phyloP scores from a whole-genome alignment of 2,329 filamentous ascomycete genomes.

The Neonectria punicea region DNA sequence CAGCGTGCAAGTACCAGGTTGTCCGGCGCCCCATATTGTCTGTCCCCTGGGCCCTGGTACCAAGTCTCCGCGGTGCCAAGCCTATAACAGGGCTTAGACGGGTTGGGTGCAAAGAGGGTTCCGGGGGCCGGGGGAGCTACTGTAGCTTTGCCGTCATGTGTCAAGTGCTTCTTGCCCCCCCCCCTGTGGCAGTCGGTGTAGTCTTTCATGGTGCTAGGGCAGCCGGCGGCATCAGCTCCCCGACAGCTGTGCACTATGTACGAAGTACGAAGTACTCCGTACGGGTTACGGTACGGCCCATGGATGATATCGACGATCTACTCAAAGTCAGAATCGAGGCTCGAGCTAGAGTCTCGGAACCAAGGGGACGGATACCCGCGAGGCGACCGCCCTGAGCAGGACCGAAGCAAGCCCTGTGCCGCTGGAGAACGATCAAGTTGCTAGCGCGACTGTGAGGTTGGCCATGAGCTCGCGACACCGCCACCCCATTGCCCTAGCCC shows the following conservation, averaged over 20 bases:
- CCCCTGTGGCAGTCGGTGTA: constrained; percentile 31
- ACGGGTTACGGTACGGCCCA: constrained; percentile 3
- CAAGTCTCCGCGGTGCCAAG: constrained; percentile 33
- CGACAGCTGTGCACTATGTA: not conserved
- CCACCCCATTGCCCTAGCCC: constrained; percentile 37
- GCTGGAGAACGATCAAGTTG: constrained; percentile 30
- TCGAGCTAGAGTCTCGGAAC: constrained; percentile 16
- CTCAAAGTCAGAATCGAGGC: constrained; percentile 7
- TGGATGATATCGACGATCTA: constrained; percentile 7
- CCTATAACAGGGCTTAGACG: constrained; percentile 40
- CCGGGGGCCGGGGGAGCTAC: constrained; percentile 37
- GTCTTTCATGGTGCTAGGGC: constrained; percentile 12
- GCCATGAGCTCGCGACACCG: constrained; percentile 36
- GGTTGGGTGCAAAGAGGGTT: constrained; percentile 29
- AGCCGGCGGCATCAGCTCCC: not conserved
- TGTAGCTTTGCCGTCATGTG: constrained; percentile 39
- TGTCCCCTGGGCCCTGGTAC: constrained; percentile 35
- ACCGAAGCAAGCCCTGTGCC: constrained; percentile 31
- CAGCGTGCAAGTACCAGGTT: constrained; percentile 31
- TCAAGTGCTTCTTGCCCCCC: constrained; percentile 18
- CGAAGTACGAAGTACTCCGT: not conserved
- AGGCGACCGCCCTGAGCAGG: constrained; percentile 32
- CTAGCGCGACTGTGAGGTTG: constrained; percentile 36
- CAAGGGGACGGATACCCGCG: constrained; percentile 26
- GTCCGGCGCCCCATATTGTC: constrained; percentile 26